phyloP scores from a whole-genome alignment of 345 rosid genomes.

The Moricandia arvensis region DNA sequence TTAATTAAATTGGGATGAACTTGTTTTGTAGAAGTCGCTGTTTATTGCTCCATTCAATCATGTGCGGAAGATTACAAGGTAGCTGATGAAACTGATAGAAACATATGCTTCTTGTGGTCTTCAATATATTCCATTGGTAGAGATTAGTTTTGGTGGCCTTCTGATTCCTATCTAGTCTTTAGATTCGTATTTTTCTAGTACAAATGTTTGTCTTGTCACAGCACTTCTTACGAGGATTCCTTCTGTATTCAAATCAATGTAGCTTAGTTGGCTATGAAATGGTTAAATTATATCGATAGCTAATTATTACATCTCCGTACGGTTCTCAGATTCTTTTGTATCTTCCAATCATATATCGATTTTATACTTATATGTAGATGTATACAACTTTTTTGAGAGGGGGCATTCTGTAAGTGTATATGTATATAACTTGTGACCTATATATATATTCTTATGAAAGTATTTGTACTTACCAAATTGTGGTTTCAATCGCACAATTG shows the following conservation, averaged over 20 bases:
- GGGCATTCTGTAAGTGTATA: too few relatives aligned
- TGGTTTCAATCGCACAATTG: background rate
- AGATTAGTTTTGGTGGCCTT: slow-evolving; percentile 28
- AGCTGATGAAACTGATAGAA: background rate
- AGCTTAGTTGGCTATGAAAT: slow-evolving; percentile 7
- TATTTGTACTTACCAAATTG: background rate
- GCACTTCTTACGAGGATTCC: slow-evolving; percentile 33
- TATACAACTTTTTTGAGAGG: background rate
- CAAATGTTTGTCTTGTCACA: slow-evolving; percentile 29
- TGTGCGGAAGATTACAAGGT: slow-evolving; percentile 15
- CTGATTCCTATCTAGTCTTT: slow-evolving; percentile 21
- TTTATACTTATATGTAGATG: background rate
- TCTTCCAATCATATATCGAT: background rate
- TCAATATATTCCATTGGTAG: slow-evolving; percentile 15
- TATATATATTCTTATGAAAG: background rate
- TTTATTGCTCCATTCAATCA: slow-evolving; percentile 12
- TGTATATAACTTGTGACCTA: background rate
- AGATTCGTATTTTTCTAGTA: slow-evolving; percentile 20
- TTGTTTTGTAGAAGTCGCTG: slow-evolving; percentile 10
- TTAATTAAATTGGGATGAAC: background rate
- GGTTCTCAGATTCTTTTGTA: slow-evolving; percentile 13
- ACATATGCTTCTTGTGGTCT: slow-evolving; percentile 8
- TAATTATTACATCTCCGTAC: slow-evolving; percentile 32
- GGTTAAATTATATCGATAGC: slow-evolving; percentile 16
- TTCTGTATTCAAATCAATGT: slow-evolving; percentile 25